A percentile compares a stretch with the other conserved stretches of the same genome.
Evolutionary conservation across 352 stramenopile species (phyloP).

Genomic region (Phytophthora vignae): DNA sequence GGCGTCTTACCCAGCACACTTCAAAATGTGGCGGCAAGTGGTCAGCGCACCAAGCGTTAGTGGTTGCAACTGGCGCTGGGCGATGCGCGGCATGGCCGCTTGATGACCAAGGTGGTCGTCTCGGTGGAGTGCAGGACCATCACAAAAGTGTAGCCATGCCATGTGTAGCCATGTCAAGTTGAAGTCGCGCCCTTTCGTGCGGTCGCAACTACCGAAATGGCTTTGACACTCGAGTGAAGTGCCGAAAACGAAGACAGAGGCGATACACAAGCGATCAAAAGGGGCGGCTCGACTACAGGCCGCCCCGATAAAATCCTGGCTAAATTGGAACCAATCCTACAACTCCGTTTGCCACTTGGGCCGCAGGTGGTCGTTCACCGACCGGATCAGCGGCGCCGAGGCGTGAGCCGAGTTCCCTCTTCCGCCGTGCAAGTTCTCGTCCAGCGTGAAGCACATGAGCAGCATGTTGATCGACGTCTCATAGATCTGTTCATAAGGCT

Average conservation of each 20-base stretch:
- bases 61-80: not conserved
- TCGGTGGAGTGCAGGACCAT: not conserved
- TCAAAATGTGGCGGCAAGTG: not conserved
- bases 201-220: constrained; percentile 18
- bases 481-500: constrained; percentile 61
- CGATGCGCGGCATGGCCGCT: not conserved
- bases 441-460: constrained; percentile 86
- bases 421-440: constrained; percentile 85
- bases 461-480: constrained; percentile 89
- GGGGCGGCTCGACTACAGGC: too few relatives aligned
- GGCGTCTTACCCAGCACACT: constrained; percentile 10
- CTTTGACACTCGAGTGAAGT: not conserved
- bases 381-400: constrained; percentile 69
- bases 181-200: constrained; percentile 1
- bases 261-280: constrained; percentile 34
- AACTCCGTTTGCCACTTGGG: constrained; percentile 86
- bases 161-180: constrained; percentile 24
- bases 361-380: constrained; percentile 83
- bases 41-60: not conserved
- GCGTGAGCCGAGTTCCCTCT: constrained; percentile 74
- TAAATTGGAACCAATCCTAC: constrained; percentile 33
- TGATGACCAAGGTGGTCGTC: not conserved
- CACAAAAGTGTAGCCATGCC: not conserved
- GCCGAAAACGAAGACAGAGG: constrained; percentile 2
- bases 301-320: not conserved